Evolutionary conservation across 345 rosid genomes (phyloP), one percentile per base, ranked within the genome.

Genomic region (Heritiera fomes): DNA sequence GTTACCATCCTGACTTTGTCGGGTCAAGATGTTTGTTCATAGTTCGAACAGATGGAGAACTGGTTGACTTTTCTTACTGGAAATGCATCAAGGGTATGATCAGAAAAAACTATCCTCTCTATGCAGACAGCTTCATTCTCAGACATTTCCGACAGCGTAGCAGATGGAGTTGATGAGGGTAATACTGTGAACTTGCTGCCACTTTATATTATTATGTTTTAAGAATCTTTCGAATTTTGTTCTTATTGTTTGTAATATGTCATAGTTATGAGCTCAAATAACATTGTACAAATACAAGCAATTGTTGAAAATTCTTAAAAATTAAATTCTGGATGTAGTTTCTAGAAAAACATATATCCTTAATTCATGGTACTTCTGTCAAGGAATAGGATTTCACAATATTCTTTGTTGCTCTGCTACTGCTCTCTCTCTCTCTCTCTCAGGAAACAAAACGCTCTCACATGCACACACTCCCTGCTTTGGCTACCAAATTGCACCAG

Each of bases 81-180:
- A 94, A 94, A 86, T 96, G 99, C 91, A 90, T 94, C 84, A 90
- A 92, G 86, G 98, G 98, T 11, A 77, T 96, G 77, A 91, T 96
- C 75, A 88, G 90, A 86, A 94, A 90, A 88, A 96, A 91, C 82
- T 94, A 94, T 83, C 99, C 99, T 46, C 83, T 92, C 46, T 88
- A 92, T 67, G 98, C 98, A 20, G 97, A 94, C 81, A 91, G 91
- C 82, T 96, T 96, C 83, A 92, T 96, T 84, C 91, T 88, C 78
- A 85, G 91, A 86, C 98, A 94, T 90, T 96, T 96, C 78, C 87
- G 91, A 73, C 85, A 81, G 76, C 92, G 87, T 59, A 41, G 38
- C 38, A 85, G 88, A 53, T 88, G 76, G 2, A 74, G 83, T 83
- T 83, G 87, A 83, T 83, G 78, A 80, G 79, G 86, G 87, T 84